Base-by-base conservation (phyloP, 345 rosid genomes). In the Corymbia maculata region DNA sequence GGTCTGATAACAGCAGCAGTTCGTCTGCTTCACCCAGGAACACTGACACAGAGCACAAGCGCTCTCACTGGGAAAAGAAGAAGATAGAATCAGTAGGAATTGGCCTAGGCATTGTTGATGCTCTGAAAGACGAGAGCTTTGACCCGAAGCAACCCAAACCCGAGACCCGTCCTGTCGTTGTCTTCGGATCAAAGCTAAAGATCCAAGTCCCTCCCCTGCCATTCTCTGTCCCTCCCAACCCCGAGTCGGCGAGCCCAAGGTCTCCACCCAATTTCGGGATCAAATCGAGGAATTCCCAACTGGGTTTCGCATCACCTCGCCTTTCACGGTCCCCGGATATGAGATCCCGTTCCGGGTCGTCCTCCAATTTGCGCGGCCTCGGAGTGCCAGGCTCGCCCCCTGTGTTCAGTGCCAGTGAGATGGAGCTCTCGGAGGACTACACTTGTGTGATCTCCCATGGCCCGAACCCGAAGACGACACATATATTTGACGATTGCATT, bases 381-480 rank as follows among this genome's bases (percentile, higher is more conserved):
- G 49, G 47, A 17, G 82, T 42, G 49, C 49, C 82, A 11, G 2
- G 49, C 82, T 75, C 49, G 2, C 82, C 82, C 28, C 82, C n/a
- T 30, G 28, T 75, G 2, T 51, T 85, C 2, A 51, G 61, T 9
- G 47, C 87, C 88, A 90, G 89, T 51, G 96, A 95, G 61, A 95
- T 97, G 96, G 99, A 95, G 50, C 89, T 93, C 47, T 97, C 99
- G 14, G 99, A 97, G 93, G 99, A 97, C 88, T 97, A 97, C 90
- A 97, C 99, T 52, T 94, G 99, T 89, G 98, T 97, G 47, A 97
- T 95, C 85, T 93, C 96, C 59, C 97, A 94, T 55, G 99, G 99
- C 42, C 97, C 98, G 22, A 95, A 93, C 91, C 99, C 99, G 45
- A 95, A 91, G 92, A 97, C 99, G 14, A 95, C 95, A 55, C 99